Conservation (phyloP, 164 flowering plant species). For the Chimonanthus salicifolius region DNA sequence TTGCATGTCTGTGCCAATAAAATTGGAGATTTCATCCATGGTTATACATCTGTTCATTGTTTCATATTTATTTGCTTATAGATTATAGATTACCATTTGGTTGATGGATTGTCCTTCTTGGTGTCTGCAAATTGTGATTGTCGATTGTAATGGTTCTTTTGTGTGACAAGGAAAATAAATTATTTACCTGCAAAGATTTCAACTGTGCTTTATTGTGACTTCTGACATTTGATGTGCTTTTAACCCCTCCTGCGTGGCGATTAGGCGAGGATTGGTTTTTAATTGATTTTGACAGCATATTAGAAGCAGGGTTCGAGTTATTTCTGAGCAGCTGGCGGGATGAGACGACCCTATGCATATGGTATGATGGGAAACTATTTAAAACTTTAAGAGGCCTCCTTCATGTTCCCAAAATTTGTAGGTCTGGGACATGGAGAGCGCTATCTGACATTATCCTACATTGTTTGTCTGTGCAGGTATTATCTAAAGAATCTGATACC, state of each 20-base stretch:
- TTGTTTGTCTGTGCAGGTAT: conserved; percentile 11
- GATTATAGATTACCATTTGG: background rate
- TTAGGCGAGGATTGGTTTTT: conserved; percentile 40
- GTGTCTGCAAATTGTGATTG: background rate
- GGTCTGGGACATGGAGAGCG: conserved; percentile 19
- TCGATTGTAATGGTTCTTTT: background rate
- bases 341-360: conserved; percentile 16
- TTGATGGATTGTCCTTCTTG: background rate
- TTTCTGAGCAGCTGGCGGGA: conserved; percentile 46
- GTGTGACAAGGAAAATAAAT: background rate
- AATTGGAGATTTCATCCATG: background rate
- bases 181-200: background rate
- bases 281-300: conserved; percentile 50
- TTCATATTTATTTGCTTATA: background rate
- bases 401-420: conserved; percentile 12
- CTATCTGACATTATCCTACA: conserved; percentile 5
- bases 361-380: conserved; percentile 63
- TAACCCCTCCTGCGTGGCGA: conserved; percentile 34
- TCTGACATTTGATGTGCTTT: conserved; percentile 19
- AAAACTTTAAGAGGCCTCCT: conserved; percentile 38
- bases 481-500: conserved; percentile 6
- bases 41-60: background rate
- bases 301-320: conserved; percentile 58
- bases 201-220: conserved; percentile 8
- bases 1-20: too few species aligned